Conservation (phyloP, 2,329 filamentous ascomycete genomes). For the Trichoderma sp. region DNA sequence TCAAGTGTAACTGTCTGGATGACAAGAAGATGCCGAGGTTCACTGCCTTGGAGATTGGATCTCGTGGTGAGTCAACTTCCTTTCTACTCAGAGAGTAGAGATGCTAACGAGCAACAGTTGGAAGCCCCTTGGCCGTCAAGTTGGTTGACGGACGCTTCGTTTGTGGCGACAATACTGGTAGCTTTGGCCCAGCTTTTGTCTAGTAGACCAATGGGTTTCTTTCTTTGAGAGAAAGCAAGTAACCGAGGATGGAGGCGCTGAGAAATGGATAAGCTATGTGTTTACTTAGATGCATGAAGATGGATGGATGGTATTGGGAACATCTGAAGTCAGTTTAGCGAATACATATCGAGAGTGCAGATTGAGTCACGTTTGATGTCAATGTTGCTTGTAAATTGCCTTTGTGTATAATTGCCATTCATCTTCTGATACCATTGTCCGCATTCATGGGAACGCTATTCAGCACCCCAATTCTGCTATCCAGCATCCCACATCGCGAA, state of each 20-base stretch:
- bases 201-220: not conserved
- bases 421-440: not conserved
- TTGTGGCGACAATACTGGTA: not conserved
- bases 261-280: not conserved
- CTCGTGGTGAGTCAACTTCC: conserved; percentile 5
- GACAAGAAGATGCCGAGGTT: conserved; percentile 11
- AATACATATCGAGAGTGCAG: not conserved
- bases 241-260: not conserved
- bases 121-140: not conserved
- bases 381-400: not conserved
- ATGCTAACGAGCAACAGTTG: not conserved
- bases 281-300: not conserved
- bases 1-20: conserved; percentile 26
- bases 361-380: not conserved
- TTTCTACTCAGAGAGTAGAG: not conserved
- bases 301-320: not conserved
- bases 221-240: not conserved
- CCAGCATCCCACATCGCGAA: no score
- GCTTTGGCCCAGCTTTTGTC: not conserved
- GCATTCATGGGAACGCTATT: no score
- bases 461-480: no score
- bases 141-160: not conserved
- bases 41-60: conserved; percentile 22
- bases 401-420: not conserved
- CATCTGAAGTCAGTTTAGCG: not conserved